These are phyloP conservation scores for Zea luxurians DNA, from an alignment of 176 grass and related monocot genomes.

Conservation along the genomic window DNA sequence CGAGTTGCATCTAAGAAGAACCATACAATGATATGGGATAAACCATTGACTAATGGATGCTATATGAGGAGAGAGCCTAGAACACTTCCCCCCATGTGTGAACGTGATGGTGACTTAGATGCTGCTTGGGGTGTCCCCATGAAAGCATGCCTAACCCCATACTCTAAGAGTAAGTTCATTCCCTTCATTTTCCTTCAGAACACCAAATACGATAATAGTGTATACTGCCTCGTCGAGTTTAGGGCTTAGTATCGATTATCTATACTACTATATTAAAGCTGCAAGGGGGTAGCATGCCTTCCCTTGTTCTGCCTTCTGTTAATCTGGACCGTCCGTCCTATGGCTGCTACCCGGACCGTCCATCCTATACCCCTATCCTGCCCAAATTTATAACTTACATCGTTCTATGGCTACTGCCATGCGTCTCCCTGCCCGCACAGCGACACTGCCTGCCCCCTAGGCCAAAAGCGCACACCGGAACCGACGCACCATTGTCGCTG, in stretches of 20 bases:
- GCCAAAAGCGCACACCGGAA: too few species aligned
- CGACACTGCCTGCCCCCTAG: too few species aligned
- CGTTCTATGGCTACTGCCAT: too few species aligned
- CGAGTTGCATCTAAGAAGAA: constrained; percentile 64
- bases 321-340: too few species aligned
- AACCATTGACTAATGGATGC: constrained; percentile 75
- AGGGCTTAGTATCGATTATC: background rate
- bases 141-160: constrained; percentile 74
- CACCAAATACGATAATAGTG: background rate
- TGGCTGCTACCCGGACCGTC: too few species aligned
- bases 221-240: constrained; percentile 1
- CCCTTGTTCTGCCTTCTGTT: too few species aligned
- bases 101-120: constrained; percentile 56
- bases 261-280: too few species aligned
- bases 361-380: too few species aligned
- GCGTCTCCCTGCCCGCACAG: too few species aligned
- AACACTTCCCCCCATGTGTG: constrained; percentile 57
- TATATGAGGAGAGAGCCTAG: constrained; percentile 61
- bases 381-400: too few species aligned
- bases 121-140: constrained; percentile 76
- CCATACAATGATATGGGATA: constrained; percentile 78
- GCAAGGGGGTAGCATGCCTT: too few species aligned
- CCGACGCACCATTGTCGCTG: too few species aligned
- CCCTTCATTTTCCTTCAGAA: constrained; percentile 31
- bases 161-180: constrained; percentile 58